Conservation (phyloP, 306 rosid species). For the Begonia fuchsioides region DNA sequence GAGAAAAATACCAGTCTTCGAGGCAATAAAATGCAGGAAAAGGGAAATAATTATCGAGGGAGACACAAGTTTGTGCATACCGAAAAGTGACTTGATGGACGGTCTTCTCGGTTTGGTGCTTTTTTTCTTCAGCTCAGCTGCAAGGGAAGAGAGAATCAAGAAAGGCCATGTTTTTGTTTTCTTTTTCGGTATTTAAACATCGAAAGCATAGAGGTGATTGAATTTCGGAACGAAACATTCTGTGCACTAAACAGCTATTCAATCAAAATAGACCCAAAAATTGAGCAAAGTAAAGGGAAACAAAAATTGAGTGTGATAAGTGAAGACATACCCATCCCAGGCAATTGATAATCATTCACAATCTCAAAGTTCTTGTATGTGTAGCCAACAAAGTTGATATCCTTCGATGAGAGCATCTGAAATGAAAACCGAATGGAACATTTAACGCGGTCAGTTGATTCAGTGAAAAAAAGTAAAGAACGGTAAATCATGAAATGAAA, state of each 20-base stretch:
- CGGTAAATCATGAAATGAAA: too few species aligned
- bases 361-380: conserved; percentile 95
- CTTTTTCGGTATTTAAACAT: too few species aligned
- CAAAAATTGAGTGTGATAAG: neutral
- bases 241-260: too few species aligned
- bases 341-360: conserved; percentile 89
- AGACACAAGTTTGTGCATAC: conserved; percentile 25
- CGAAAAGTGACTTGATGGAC: conserved; percentile 71
- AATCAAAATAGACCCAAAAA: too few species aligned
- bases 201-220: too few species aligned
- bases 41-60: neutral
- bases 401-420: conserved; percentile 98
- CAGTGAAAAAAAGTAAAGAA: too few species aligned
- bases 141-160: conserved; percentile 14
- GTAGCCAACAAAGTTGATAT: conserved; percentile 91
- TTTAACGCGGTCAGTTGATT: too few species aligned
- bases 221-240: too few species aligned
- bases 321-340: conserved; percentile 69
- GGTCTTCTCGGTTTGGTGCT: conserved; percentile 61
- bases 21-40: too few species aligned
- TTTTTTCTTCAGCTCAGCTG: conserved; percentile 91
- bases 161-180: too few species aligned
- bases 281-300: too few species aligned
- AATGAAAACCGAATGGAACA: neutral
- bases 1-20: neutral